Evolutionary conservation across 2,329 filamentous ascomycete genomes (phyloP).

Genomic region (Colletotrichum spaethianum): DNA sequence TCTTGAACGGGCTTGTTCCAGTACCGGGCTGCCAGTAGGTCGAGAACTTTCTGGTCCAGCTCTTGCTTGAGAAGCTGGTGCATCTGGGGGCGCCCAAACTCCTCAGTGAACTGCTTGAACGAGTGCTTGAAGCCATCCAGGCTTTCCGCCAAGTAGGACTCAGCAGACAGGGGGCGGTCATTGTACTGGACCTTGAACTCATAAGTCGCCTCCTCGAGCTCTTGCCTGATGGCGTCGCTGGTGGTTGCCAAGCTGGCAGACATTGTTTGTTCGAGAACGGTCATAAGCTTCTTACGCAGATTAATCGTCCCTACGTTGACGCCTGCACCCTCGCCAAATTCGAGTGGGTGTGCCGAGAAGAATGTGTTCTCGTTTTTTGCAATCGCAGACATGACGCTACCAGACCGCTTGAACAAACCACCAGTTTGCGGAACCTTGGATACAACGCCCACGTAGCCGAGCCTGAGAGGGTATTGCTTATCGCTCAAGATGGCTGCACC

Average conservation of each 20-base stretch:
- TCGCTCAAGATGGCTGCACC: conserved; percentile 86
- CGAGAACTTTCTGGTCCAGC: conserved; percentile 93
- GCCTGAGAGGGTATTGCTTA: conserved; percentile 92
- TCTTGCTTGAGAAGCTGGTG: conserved; percentile 91
- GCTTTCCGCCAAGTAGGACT: conserved; percentile 96
- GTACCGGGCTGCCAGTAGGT: conserved; percentile 92
- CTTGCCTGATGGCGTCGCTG: conserved; percentile 91
- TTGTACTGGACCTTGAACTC: conserved; percentile 99
- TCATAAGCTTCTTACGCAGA: conserved; percentile 95
- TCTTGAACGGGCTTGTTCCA: conserved; percentile 98
- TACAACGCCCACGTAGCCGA: conserved; percentile 97
- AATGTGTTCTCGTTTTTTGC: conserved; percentile 89
- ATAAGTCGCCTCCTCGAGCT: conserved; percentile 96
- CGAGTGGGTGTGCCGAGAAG: conserved; percentile 85
- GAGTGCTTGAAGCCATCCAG: conserved; percentile 97
- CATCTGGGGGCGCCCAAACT: conserved; percentile 91
- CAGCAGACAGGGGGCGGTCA: conserved; percentile 92
- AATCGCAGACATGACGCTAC: conserved; percentile 85
- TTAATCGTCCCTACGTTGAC: conserved; percentile 87
- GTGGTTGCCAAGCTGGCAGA: conserved; percentile 90
- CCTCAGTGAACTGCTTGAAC: conserved; percentile 93
- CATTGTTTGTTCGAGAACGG: conserved; percentile 97
- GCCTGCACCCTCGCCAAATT: conserved; percentile 82
- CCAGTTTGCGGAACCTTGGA: conserved; percentile 80
- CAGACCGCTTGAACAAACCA: conserved; percentile 85